These are phyloP conservation scores for Akanthomyces lecanii DNA, from an alignment of 2,329 filamentous ascomycete species.

Conservation along the genomic window DNA sequence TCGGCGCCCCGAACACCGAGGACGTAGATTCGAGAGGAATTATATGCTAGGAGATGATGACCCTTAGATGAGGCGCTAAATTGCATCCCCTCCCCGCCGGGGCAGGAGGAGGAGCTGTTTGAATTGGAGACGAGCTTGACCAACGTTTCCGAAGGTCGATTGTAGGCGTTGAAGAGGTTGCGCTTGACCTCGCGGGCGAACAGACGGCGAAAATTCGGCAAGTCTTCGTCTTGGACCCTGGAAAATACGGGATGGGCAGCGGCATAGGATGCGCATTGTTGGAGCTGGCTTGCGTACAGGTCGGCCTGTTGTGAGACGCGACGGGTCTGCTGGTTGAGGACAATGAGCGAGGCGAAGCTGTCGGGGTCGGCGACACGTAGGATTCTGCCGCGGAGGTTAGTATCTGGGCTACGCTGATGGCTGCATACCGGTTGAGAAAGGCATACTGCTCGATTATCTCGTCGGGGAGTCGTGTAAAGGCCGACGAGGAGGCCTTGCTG, in stretches of 20 bases:
- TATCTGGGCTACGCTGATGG: constrained; percentile 14
- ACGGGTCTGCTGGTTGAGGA: constrained; percentile 64
- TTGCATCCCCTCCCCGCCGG: constrained; percentile 79
- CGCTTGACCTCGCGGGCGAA: constrained; percentile 70
- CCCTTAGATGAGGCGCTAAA: constrained; percentile 76
- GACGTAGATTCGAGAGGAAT: constrained; percentile 79
- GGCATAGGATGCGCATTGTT: constrained; percentile 56
- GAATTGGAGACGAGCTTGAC: constrained; percentile 80
- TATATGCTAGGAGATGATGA: constrained; percentile 72
- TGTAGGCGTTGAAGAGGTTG: constrained; percentile 72
- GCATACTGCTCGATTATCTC: constrained; percentile 67
- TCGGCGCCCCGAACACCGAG: constrained; percentile 60
- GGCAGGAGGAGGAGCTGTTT: constrained; percentile 77
- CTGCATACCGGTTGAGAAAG: not conserved
- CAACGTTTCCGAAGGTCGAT: constrained; percentile 65
- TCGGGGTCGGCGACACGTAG: constrained; percentile 56
- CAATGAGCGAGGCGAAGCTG: constrained; percentile 61
- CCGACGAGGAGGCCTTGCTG: constrained; percentile 26
- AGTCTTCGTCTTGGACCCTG: constrained; percentile 41
- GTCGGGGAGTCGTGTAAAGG: constrained; percentile 57
- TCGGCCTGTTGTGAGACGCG: constrained; percentile 58
- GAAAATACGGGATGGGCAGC: constrained; percentile 44
- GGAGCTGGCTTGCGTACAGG: constrained; percentile 60
- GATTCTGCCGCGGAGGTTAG: constrained; percentile 45
- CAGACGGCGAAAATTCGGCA: constrained; percentile 58